Conservation (phyloP, 768 basidiomycete species). For the Podaxis mareebaensis region DNA sequence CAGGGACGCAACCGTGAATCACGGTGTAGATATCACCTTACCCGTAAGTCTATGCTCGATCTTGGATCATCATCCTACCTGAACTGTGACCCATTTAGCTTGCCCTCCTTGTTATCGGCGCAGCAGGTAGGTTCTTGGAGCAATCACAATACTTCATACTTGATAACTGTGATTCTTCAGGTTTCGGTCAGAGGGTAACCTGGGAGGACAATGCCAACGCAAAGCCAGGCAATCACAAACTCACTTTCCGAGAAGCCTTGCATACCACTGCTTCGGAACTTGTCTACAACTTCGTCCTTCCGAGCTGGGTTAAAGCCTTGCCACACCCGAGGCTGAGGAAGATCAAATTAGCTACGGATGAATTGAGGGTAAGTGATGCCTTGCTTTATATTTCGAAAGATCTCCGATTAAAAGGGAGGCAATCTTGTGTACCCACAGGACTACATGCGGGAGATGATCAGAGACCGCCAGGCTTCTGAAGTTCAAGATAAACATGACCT, state of each 20-base stretch:
- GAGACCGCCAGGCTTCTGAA: slow-evolving; percentile 35
- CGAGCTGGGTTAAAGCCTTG: slow-evolving; percentile 40
- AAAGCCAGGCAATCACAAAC: slow-evolving; percentile 41
- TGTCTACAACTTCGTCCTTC: slow-evolving; percentile 37
- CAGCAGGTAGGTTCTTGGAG: slow-evolving; percentile 41
- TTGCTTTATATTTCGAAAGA: neutral
- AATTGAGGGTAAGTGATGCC: slow-evolving; percentile 38
- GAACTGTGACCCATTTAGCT: slow-evolving; percentile 34
- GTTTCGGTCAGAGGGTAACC: slow-evolving; percentile 52
- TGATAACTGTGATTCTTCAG: slow-evolving; percentile 24
- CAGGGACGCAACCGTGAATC: slow-evolving; percentile 37
- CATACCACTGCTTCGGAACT: slow-evolving; percentile 41
- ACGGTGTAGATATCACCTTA: slow-evolving; percentile 53
- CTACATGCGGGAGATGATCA: slow-evolving; percentile 57
- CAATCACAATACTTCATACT: neutral
- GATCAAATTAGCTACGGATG: slow-evolving; percentile 39
- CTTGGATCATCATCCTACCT: slow-evolving; percentile 13
- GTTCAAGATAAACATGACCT: slow-evolving; percentile 49
- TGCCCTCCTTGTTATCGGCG: slow-evolving; percentile 55
- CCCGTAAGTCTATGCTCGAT: slow-evolving; percentile 37
- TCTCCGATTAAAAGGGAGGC: neutral
- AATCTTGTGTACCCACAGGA: slow-evolving; percentile 17
- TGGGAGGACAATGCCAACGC: slow-evolving; percentile 42
- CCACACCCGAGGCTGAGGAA: slow-evolving; percentile 23
- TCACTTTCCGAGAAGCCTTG: slow-evolving; percentile 52